Conservation (phyloP, 2,329 filamentous ascomycete species). For the Apiospora malaysiana region DNA sequence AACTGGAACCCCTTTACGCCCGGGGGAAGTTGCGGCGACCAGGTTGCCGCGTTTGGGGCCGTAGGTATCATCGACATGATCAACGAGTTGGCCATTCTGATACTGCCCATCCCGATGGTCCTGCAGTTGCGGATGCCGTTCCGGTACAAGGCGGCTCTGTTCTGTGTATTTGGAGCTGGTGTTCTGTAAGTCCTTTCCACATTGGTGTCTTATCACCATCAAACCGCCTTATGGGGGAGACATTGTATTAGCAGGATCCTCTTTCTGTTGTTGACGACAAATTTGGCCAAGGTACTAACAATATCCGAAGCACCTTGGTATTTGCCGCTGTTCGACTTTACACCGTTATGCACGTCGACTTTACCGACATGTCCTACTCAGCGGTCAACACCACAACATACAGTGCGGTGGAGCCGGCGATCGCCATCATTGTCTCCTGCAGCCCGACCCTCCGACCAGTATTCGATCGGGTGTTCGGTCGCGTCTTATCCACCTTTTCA, state of each 20-base stretch:
- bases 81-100: constrained; percentile 29
- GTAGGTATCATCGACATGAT: constrained; percentile 29
- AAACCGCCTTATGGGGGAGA: too few species aligned
- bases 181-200: constrained; percentile 27
- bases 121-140: constrained; percentile 26
- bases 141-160: constrained; percentile 28
- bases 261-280: neutral
- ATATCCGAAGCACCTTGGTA: neutral
- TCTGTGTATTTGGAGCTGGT: constrained; percentile 28
- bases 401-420: constrained; percentile 29
- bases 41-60: constrained; percentile 26
- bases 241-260: too few species aligned
- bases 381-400: constrained; percentile 25
- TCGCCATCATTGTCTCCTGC: constrained; percentile 31
- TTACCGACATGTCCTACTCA: constrained; percentile 27
- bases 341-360: constrained; percentile 25
- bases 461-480: constrained; percentile 25
- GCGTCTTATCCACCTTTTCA: neutral
- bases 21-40: constrained; percentile 29
- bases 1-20: constrained; percentile 35
- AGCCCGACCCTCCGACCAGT: constrained; percentile 30
- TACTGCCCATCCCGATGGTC: constrained; percentile 29
- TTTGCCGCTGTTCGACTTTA: constrained; percentile 23
- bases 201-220: neutral
- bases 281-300: neutral